Evolutionary conservation across 768 basidiomycete genomes (phyloP).

Genomic region (Lentinula edodes): DNA sequence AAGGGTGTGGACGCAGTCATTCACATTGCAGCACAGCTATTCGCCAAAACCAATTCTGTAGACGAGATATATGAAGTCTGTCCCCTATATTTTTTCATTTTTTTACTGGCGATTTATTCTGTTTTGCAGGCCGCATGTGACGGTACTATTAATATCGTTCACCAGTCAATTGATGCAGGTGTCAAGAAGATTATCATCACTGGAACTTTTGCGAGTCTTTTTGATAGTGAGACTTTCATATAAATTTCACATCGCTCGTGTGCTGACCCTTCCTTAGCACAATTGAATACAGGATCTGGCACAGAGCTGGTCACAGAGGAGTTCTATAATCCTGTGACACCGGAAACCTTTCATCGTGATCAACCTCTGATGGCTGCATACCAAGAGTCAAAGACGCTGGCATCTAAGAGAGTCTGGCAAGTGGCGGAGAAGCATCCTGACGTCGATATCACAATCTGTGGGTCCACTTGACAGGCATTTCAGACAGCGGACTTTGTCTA

Average conservation of each 20-base stretch:
- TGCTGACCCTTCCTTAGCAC: neutral
- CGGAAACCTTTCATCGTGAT: constrained; percentile 9
- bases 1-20: constrained; percentile 9
- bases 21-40: constrained; percentile 8
- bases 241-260: too few relatives aligned
- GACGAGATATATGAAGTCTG: constrained; percentile 6
- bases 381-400: constrained; percentile 7
- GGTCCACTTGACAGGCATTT: neutral
- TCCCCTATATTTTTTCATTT: neutral
- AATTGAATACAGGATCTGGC: neutral
- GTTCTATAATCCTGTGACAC: constrained; percentile 1
- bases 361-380: constrained; percentile 4
- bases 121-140: constrained; percentile 16
- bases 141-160: constrained; percentile 21
- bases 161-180: constrained; percentile 15
- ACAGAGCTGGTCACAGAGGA: neutral
- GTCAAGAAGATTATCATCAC: constrained; percentile 19
- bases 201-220: constrained; percentile 14
- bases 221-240: constrained; percentile 5
- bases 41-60: neutral
- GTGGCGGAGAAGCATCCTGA: constrained; percentile 10
- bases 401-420: constrained; percentile 12
- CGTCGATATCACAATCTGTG: constrained; percentile 12
- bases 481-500: neutral
- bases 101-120: neutral